phyloP scores from a whole-genome alignment of 1,284 basidiomycete species.

The Ganoderma sp. region DNA sequence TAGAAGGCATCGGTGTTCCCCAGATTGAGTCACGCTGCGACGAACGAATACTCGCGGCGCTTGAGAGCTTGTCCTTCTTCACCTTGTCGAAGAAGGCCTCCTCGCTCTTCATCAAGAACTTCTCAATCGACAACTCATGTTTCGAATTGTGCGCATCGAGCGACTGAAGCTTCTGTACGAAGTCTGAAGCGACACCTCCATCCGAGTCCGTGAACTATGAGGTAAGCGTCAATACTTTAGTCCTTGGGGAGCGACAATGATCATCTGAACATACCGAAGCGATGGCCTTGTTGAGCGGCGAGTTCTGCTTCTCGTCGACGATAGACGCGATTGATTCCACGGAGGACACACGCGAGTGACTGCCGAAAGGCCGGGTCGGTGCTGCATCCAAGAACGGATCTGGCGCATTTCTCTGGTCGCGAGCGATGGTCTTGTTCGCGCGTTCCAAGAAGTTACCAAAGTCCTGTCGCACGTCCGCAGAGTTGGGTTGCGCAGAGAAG shows the following conservation, averaged over 20 bases:
- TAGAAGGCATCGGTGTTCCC: slow-evolving; percentile 73
- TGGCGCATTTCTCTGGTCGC: slow-evolving; percentile 74
- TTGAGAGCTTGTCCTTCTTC: slow-evolving; percentile 83
- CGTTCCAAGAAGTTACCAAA: slow-evolving; percentile 84
- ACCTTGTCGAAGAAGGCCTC: slow-evolving; percentile 91
- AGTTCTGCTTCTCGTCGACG: slow-evolving; percentile 87
- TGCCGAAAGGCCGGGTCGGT: slow-evolving; percentile 77
- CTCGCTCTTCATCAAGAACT: slow-evolving; percentile 88
- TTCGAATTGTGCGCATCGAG: slow-evolving; percentile 88
- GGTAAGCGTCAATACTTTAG: background rate
- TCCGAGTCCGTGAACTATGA: slow-evolving; percentile 87
- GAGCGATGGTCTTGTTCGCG: slow-evolving; percentile 82
- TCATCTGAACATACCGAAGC: slow-evolving; percentile 65
- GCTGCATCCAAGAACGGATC: slow-evolving; percentile 83
- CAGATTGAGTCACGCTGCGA: slow-evolving; percentile 83
- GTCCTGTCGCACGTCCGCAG: slow-evolving; percentile 47
- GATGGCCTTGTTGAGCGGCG: slow-evolving; percentile 91
- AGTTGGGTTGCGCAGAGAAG: slow-evolving; percentile 48
- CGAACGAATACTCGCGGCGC: slow-evolving; percentile 78
- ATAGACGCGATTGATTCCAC: slow-evolving; percentile 89
- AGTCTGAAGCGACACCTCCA: slow-evolving; percentile 87
- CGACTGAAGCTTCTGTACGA: slow-evolving; percentile 83
- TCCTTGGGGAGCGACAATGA: background rate
- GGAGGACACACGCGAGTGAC: slow-evolving; percentile 81
- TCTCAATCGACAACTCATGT: slow-evolving; percentile 89